phyloP scores from a whole-genome alignment of 805 yeast species.

The Ogataea paraovalis region DNA sequence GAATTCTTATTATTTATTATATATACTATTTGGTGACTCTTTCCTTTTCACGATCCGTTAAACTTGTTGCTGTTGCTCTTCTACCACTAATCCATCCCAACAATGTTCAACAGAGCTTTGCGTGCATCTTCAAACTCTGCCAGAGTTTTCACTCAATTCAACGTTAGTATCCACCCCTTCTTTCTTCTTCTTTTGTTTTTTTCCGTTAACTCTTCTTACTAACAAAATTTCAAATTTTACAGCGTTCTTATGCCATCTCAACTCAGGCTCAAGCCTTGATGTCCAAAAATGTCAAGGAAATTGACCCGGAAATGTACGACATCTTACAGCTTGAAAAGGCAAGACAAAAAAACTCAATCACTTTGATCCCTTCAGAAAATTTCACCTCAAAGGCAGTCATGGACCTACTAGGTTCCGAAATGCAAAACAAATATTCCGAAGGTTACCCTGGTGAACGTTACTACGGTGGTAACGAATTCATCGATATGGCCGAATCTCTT shows the following conservation, averaged over 20 bases:
- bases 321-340: constrained; percentile 75
- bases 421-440: constrained; percentile 98
- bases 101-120: constrained; percentile 10
- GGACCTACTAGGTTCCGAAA: constrained; percentile 94
- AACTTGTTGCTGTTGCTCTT: no score
- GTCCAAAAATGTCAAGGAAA: constrained; percentile 54
- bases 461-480: constrained; percentile 97
- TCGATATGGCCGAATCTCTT: constrained; percentile 86
- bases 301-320: constrained; percentile 75
- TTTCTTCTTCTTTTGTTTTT: neutral
- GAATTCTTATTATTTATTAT: no score
- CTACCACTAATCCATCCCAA: no score
- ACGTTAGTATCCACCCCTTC: constrained; percentile 5
- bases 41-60: no score
- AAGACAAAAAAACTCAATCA: constrained; percentile 92
- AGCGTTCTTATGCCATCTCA: constrained; percentile 39
- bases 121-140: constrained; percentile 1
- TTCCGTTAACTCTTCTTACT: neutral
- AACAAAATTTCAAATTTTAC: neutral
- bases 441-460: constrained; percentile 99
- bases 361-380: constrained; percentile 94
- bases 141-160: constrained; percentile 6
- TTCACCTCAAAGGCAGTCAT: constrained; percentile 94
- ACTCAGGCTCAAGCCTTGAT: constrained; percentile 48
- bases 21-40: no score